Conservation (phyloP, 371 early-diverging fungal genomes). For the Rhizopus stolonifer region DNA sequence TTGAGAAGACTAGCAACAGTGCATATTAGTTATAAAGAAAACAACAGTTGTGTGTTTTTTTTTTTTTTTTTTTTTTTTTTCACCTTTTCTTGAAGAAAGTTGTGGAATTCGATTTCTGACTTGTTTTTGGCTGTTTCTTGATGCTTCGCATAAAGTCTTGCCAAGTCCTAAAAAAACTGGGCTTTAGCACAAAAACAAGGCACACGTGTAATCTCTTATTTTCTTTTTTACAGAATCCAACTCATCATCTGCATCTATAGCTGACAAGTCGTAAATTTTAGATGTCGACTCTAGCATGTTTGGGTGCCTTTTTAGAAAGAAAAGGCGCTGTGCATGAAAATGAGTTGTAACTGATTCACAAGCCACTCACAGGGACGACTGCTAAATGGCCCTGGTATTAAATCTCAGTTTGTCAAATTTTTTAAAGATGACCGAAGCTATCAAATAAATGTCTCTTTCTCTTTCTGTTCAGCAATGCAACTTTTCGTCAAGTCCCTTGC, state of each 20-base stretch:
- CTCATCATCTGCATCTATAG: conserved; percentile 38
- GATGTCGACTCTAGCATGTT: conserved; percentile 15
- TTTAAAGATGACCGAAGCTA: neutral
- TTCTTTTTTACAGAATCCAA: conserved; percentile 29
- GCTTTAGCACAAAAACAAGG: neutral
- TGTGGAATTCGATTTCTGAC: conserved; percentile 67
- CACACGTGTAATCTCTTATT: neutral
- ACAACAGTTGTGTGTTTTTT: no score
- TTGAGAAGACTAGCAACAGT: conserved; percentile 39
- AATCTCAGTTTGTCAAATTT: conserved; percentile 8
- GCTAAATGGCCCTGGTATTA: conserved; percentile 1
- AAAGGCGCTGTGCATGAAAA: neutral
- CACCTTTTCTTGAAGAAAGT: conserved; percentile 60
- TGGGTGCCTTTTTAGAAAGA: neutral
- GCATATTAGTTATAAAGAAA: neutral
- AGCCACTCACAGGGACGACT: conserved; percentile 18
- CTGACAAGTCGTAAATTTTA: conserved; percentile 30
- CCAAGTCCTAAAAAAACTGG: conserved; percentile 47
- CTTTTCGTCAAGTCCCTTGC: conserved; percentile 88
- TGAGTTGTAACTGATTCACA: neutral
- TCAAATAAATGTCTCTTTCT: conserved; percentile 13
- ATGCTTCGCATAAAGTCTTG: conserved; percentile 42
- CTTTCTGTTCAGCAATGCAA: conserved; percentile 63
- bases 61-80: conserved; percentile 1
- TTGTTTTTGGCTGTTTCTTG: conserved; percentile 45